These are phyloP conservation scores for Paecilomyces fulvus DNA, from an alignment of 2,329 filamentous ascomycete species.

Conservation along the genomic window DNA sequence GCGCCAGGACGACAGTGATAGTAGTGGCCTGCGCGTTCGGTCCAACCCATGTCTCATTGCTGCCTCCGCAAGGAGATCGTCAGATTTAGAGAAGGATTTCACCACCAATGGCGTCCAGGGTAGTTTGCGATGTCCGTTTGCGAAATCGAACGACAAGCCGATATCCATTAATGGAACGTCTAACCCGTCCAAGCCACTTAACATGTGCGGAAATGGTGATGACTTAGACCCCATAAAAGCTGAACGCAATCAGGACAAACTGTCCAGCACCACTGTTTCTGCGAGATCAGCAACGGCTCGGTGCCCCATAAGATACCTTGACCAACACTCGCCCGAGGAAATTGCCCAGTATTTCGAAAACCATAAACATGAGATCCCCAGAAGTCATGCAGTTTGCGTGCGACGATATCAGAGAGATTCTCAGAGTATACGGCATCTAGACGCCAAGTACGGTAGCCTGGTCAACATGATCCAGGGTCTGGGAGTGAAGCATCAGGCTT, in stretches of 20 bases:
- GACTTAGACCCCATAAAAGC: slow-evolving; percentile 50
- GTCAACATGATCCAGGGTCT: slow-evolving; percentile 92
- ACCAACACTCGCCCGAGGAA: slow-evolving; percentile 88
- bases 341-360: slow-evolving; percentile 89
- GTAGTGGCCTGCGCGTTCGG: slow-evolving; percentile 19
- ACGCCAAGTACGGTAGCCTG: slow-evolving; percentile 87
- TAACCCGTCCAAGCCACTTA: slow-evolving; percentile 31
- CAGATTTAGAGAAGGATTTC: slow-evolving; percentile 77
- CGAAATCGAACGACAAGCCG: slow-evolving; percentile 40
- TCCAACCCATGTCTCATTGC: slow-evolving; percentile 34
- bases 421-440: slow-evolving; percentile 74
- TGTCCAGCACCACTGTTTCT: slow-evolving; percentile 33
- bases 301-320: slow-evolving; percentile 86
- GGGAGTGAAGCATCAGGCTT: slow-evolving; percentile 77
- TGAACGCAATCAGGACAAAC: slow-evolving; percentile 35
- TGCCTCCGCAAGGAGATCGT: slow-evolving; percentile 50
- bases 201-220: slow-evolving; percentile 44
- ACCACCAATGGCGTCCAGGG: slow-evolving; percentile 77
- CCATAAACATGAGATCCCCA: slow-evolving; percentile 88
- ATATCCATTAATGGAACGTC: slow-evolving; percentile 31
- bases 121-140: slow-evolving; percentile 73
- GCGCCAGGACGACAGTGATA: slow-evolving; percentile 18
- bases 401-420: slow-evolving; percentile 82
- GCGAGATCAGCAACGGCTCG: slow-evolving; percentile 48
- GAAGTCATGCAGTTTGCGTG: slow-evolving; percentile 89